phyloP scores from a whole-genome alignment of 257 asterid species.

The Euphrasia confusa region DNA sequence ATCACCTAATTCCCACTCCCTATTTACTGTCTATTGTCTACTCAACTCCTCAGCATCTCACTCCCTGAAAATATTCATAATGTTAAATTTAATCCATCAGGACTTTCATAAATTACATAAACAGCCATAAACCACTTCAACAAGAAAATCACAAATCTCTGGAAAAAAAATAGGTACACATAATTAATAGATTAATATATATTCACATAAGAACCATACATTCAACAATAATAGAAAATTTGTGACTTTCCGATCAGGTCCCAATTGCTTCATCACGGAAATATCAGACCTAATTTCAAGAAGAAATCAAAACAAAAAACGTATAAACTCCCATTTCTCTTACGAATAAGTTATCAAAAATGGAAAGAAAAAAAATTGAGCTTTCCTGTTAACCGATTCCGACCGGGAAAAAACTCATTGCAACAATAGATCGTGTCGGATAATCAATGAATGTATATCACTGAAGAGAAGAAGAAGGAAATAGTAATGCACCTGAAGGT shows the following conservation, averaged over 20 bases:
- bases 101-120: constrained; percentile 10
- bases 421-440: constrained; percentile 7
- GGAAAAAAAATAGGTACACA: not conserved
- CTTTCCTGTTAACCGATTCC: not conserved
- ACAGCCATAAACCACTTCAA: not conserved
- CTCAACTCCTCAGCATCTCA: constrained; percentile 27
- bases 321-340: not conserved
- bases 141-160: not conserved
- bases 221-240: not conserved
- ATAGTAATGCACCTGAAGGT: constrained; percentile 32
- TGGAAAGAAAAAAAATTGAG: not conserved
- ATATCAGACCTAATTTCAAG: constrained; percentile 24
- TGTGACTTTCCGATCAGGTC: constrained; percentile 22
- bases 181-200: not conserved
- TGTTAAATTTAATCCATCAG: constrained; percentile 18
- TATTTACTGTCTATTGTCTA: constrained; percentile 3
- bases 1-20: constrained; percentile 41
- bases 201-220: not conserved
- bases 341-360: not conserved
- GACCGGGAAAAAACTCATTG: constrained; percentile 6
- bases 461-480: constrained; percentile 11
- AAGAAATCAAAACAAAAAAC: not conserved
- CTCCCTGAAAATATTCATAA: constrained; percentile 23
- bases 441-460: constrained; percentile 4
- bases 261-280: constrained; percentile 18